Evolutionary conservation across 371 early-diverging fungal genomes (phyloP).

Genomic region (Apophysomyces sp.): DNA sequence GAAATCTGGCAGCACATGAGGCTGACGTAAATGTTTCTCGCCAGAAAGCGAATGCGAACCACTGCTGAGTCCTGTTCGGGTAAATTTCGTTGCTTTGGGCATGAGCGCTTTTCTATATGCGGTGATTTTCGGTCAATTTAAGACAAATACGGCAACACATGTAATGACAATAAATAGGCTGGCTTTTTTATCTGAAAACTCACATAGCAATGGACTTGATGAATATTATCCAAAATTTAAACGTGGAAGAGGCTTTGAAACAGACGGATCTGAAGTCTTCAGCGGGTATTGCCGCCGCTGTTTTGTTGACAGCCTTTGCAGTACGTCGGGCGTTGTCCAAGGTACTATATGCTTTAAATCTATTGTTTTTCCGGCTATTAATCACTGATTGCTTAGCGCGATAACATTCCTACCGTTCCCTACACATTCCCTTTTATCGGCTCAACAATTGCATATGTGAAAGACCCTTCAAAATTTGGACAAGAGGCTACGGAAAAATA

Average conservation of each 20-base stretch:
- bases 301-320: not conserved
- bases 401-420: constrained; percentile 9
- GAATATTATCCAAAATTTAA: not conserved
- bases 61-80: no score
- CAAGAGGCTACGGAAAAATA: constrained; percentile 6
- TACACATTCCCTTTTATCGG: constrained; percentile 17
- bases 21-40: no score
- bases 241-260: not conserved
- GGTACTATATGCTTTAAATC: not conserved
- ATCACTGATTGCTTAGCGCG: not conserved
- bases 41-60: no score
- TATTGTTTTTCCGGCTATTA: no score
- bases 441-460: constrained; percentile 8
- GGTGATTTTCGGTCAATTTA: not conserved
- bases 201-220: not conserved
- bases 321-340: not conserved
- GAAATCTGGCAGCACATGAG: no score
- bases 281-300: not conserved
- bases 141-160: not conserved
- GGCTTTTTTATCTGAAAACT: not conserved
- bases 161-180: not conserved
- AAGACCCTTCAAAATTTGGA: constrained; percentile 7
- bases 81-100: no score
- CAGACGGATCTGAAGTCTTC: not conserved
- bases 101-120: not conserved